Evolutionary conservation across 257 asterid species (phyloP).

Genomic region (Nicotiana obtusifolia): DNA sequence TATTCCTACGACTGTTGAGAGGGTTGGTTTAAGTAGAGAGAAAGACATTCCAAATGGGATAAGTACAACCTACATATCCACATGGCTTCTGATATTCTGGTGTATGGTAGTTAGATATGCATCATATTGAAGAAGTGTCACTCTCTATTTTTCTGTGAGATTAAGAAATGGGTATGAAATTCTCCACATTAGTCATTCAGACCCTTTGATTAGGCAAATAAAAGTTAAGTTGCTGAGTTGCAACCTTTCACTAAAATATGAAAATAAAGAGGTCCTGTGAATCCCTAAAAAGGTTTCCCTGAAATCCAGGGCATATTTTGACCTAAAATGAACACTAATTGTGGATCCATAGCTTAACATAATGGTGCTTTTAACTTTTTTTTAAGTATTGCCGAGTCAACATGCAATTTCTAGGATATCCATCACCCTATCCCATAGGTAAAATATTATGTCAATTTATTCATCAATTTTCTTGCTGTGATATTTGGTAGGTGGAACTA

Average conservation of each 20-base stretch:
- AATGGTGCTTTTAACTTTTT: not conserved
- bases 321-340: constrained; percentile 12
- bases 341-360: constrained; percentile 6
- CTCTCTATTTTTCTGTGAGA: not conserved
- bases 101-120: not conserved
- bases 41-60: not conserved
- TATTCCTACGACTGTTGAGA: not conserved
- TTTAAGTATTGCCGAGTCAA: constrained; percentile 7
- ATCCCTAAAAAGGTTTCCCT: constrained; percentile 6
- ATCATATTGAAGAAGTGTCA: not conserved
- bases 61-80: not conserved
- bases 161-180: not conserved
- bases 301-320: constrained; percentile 19
- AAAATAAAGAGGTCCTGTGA: not conserved
- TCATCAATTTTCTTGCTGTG: not conserved
- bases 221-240: not conserved
- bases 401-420: not conserved
- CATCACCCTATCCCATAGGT: not conserved
- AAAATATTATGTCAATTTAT: not conserved
- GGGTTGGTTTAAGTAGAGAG: not conserved
- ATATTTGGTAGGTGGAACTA: too few species aligned
- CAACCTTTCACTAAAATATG: not conserved
- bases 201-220: not conserved
- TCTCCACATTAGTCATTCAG: not conserved
- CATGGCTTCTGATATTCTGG: not conserved